Conservation (phyloP, 106 monocot species). For the Apostasia ramifera region DNA sequence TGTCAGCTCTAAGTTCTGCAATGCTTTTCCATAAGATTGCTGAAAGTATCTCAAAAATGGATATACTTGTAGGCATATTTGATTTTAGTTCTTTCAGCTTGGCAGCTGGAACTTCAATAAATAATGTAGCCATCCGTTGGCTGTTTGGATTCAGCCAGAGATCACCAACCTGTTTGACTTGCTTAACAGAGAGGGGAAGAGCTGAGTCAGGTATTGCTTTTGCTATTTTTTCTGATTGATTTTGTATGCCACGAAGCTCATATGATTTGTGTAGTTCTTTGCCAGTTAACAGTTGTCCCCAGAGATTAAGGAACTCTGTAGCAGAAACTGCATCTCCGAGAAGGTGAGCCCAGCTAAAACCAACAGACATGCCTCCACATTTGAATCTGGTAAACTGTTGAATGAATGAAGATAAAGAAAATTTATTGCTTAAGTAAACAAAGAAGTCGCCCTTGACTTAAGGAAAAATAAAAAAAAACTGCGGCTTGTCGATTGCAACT, state of each 20-base stretch:
- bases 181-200: constrained; percentile 37
- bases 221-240: background rate
- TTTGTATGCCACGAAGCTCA: constrained; percentile 2
- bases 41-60: constrained; percentile 46
- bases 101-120: constrained; percentile 33
- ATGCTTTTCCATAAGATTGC: constrained; percentile 61
- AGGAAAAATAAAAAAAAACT: too few species aligned
- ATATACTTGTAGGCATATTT: background rate
- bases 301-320: constrained; percentile 41
- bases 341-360: constrained; percentile 78
- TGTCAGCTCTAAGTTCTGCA: constrained; percentile 35
- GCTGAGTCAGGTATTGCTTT: background rate
- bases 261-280: constrained; percentile 7
- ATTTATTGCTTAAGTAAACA: too few species aligned
- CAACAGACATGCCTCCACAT: constrained; percentile 77
- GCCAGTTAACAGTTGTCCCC: constrained; percentile 33
- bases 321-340: constrained; percentile 66
- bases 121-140: constrained; percentile 40
- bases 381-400: constrained; percentile 69
- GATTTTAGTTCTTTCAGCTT: constrained; percentile 29
- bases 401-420: too few species aligned
- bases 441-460: too few species aligned
- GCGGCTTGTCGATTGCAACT: too few species aligned
- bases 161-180: constrained; percentile 35
- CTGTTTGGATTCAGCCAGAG: constrained; percentile 40